Evolutionary conservation across 2,329 filamentous ascomycete species (phyloP), one percentile per base, ranked within the genome.

Genomic region (Colletotrichum brevisporum): DNA sequence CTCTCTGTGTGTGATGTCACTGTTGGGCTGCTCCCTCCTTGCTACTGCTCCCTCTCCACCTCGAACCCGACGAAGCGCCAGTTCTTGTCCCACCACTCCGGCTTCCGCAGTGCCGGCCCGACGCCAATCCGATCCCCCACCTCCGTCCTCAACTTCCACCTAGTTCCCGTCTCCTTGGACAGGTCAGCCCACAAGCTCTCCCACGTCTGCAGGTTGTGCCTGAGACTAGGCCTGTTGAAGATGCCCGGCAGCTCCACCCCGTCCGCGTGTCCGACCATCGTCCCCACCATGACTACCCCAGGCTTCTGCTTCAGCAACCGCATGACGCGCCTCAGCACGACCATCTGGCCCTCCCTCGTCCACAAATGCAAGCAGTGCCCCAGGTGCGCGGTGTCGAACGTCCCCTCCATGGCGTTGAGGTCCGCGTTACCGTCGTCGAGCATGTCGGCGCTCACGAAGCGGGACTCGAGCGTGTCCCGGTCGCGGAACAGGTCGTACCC

Each of bases 401-500:
- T 65, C 0, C 68, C 60, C 53, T 68, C 68, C 51, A 71, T 41
- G 21, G 24, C 56, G 27, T 71, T 53, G 5, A 76, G 59, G 18
- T 69, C 21, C 53, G 53, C 26, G 73, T 69, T 75, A 8, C 26
- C 52, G 45, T 63, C 63, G 53, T 71, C 67, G 12, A 75, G 71
- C 18, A 77, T 63, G 56, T 76, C 69, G 6, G 71, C 72, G 9
- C 71, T 60, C 8, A 73, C 21, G 45, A 76, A 76, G 1, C 62
- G 52, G 4, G 74, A 71, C 48, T 69, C 31, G 12, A 76, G 67
- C 3, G 56, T 72, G n/a, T 63, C 71, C 18, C 62, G 62, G 65
- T 77, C 76, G 36, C 67, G 74, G 56, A 77, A 77, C 9, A 77
- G 69, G 4, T 74, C 72, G 51, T 77, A 73, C 39, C 75, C 73